Evolutionary conservation across 305 asterid genomes (phyloP).

Genomic region (Fraxinus nigra): DNA sequence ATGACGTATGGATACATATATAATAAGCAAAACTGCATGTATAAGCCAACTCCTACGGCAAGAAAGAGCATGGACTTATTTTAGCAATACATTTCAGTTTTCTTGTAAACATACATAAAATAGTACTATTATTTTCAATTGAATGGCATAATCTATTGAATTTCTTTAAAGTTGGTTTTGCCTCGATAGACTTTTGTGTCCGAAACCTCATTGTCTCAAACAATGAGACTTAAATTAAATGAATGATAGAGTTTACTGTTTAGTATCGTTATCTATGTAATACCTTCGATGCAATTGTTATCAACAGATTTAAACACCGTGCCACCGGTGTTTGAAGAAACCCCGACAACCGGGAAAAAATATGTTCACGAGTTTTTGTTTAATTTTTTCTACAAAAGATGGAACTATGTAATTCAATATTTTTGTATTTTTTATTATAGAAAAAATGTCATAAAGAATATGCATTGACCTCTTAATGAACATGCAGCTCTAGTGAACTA

Average conservation of each 20-base stretch:
- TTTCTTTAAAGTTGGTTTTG: background rate
- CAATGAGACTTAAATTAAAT: background rate
- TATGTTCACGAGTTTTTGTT: background rate
- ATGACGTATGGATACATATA: background rate
- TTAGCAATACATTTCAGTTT: background rate
- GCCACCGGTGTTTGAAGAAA: background rate
- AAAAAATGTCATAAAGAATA: background rate
- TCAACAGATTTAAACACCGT: background rate
- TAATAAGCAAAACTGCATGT: background rate
- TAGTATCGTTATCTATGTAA: background rate
- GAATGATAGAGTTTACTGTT: background rate
- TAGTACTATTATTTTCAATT: background rate
- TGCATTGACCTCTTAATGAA: background rate
- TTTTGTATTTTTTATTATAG: background rate
- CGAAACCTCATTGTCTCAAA: background rate
- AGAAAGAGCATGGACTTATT: background rate
- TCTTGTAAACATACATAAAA: background rate
- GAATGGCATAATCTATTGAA: background rate
- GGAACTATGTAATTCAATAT: background rate
- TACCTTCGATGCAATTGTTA: background rate
- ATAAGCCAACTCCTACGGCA: background rate
- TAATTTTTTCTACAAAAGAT: background rate
- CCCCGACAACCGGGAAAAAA: background rate
- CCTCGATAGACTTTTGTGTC: background rate
- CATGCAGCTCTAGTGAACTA: background rate